Evolutionary conservation across 2,329 filamentous ascomycete species (phyloP).

Genomic region (Aspergillus luchuensis): DNA sequence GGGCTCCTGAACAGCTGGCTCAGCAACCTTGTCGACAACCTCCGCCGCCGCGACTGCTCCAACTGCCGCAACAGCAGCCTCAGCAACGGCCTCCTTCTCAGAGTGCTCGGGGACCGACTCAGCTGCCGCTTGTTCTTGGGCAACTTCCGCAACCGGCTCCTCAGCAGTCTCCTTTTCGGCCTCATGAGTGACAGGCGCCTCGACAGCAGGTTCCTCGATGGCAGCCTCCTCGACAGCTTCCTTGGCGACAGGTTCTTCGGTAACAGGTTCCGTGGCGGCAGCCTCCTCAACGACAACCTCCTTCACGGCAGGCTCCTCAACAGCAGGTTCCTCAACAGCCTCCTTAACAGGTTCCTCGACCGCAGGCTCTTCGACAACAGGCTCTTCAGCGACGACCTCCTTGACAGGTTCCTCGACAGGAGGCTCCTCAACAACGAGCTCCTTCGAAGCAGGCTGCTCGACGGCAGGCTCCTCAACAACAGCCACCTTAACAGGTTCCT

Average conservation of each 20-base stretch:
- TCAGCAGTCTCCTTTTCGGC: constrained; percentile 4
- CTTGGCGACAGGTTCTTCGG: not conserved
- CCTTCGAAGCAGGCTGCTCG: not conserved
- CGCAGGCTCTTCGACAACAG: constrained; percentile 10
- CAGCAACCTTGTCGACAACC: constrained; percentile 15
- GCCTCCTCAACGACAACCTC: constrained; percentile 10
- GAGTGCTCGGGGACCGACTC: constrained; percentile 13
- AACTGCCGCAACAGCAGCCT: constrained; percentile 13
- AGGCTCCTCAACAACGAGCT: constrained; percentile 13
- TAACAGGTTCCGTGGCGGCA: not conserved
- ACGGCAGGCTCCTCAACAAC: not conserved
- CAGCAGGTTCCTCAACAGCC: constrained; percentile 10
- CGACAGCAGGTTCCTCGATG: not conserved
- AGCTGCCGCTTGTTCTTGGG: not conserved
- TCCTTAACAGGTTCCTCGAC: constrained; percentile 5
- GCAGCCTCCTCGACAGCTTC: constrained; percentile 4
- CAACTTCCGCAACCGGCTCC: constrained; percentile 1
- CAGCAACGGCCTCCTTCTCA: not conserved
- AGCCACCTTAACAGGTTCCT: not conserved
- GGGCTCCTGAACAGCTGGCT: constrained; percentile 8
- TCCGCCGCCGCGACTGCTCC: not conserved
- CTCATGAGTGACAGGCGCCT: constrained; percentile 17
- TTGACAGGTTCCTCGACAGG: constrained; percentile 10
- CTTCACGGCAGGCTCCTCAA: not conserved
- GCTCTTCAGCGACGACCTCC: constrained; percentile 7